Conservation (phyloP, 1,284 basidiomycete genomes). For the Pseudozyma flocculosa region DNA sequence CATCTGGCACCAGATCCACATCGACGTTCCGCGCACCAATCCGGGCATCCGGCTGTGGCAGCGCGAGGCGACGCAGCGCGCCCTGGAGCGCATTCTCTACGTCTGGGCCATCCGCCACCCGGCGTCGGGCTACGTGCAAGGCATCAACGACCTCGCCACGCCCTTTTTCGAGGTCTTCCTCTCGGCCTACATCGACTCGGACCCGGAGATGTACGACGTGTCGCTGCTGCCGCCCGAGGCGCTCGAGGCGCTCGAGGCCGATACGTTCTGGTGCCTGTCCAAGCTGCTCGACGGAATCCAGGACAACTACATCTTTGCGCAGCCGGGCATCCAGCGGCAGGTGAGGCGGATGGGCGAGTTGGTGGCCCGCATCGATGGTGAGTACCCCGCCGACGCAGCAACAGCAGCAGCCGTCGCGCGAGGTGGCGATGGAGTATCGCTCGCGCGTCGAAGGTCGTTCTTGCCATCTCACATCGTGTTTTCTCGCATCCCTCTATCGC, state of each 20-base stretch:
- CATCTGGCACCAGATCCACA: slow-evolving; percentile 57
- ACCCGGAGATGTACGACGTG: slow-evolving; percentile 52
- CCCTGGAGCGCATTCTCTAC: slow-evolving; percentile 56
- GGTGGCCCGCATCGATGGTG: slow-evolving; percentile 53
- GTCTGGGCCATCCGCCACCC: slow-evolving; percentile 58
- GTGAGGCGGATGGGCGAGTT: slow-evolving; percentile 49
- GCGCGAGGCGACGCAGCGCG: slow-evolving; percentile 49
- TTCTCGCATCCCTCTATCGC: no score
- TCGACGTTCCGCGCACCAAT: slow-evolving; percentile 57
- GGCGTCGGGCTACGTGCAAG: slow-evolving; percentile 57
- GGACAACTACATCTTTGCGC: slow-evolving; percentile 57
- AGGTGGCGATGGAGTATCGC: no score
- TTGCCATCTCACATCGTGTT: no score
- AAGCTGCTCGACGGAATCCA: slow-evolving; percentile 56
- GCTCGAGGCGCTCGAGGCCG: slow-evolving; percentile 54
- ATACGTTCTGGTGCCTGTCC: slow-evolving; percentile 57
- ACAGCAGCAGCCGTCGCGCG: no score
- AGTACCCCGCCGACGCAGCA: slow-evolving; percentile 6
- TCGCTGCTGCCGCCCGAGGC: slow-evolving; percentile 40
- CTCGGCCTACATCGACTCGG: slow-evolving; percentile 49
- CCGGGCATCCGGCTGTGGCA: slow-evolving; percentile 56
- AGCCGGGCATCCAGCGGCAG: slow-evolving; percentile 55
- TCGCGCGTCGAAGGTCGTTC: no score
- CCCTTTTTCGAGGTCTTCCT: slow-evolving; percentile 57
- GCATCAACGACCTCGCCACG: slow-evolving; percentile 58